Evolutionary conservation across 2,329 filamentous ascomycete genomes (phyloP), one percentile per base, ranked within the genome.

Genomic region (Microcyclosporella mali): DNA sequence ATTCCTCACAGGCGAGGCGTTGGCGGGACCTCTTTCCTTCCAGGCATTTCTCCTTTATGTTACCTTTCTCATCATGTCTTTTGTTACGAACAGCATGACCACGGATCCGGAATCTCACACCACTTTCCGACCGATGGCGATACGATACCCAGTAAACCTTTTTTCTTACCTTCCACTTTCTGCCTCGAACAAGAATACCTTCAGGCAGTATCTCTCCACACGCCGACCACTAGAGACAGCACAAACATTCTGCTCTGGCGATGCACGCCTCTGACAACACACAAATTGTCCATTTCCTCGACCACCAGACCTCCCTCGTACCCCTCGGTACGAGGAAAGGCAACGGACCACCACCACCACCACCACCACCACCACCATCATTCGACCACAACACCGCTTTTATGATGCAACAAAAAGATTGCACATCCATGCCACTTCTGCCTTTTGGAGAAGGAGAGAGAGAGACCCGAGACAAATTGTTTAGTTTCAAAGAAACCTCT

Each of bases 121-220:
- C 21, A 43, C 10, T 17, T 18, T 27, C 40, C 47, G 16, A 33
- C 33, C 38, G 27, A 45, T 43, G 41, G 27, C 46, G 41, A 41
- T 33, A 52, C 43, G 50, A 53, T 51, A 51, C 50, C 48, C 48
- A 49, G 39, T 39, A 49, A 41, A 39, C 27, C 28, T 25, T 47
- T 39, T 41, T 45, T 38, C 33, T 29, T 12, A 19, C 27, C 27
- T 27, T 42, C 46, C 37, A 31, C 28, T 35, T 40, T 37, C 30
- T 43, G 41, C 40, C 42, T 45, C 29, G 41, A 37, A 29, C 37
- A 33, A 35, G 33, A 17, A 45, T 41, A 37, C 30, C 29, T 18
- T 37, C 33, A 1, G 28, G 34, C 39, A 33, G 29, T n/a, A 38
- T 44, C 33, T 16, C 30, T 33, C 35, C 36, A 37, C 40, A 43